Conservation (phyloP, 441 rosid genomes). For the Macaranga tanarius region DNA sequence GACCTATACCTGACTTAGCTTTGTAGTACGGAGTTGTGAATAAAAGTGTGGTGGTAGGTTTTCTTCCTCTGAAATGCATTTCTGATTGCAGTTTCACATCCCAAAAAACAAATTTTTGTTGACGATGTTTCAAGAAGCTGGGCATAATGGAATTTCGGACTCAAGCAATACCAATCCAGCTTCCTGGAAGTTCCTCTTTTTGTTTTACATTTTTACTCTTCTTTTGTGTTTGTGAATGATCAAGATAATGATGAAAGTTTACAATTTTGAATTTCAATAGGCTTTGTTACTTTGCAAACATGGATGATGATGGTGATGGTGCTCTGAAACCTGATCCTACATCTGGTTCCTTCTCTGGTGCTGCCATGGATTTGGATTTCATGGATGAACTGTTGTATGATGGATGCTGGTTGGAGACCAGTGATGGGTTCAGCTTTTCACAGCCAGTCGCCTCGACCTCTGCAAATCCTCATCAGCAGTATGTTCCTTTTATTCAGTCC, state of each 20-base stretch:
- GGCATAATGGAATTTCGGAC: constrained; percentile 55
- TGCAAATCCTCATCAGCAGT: constrained; percentile 25
- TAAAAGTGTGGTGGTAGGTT: constrained; percentile 38
- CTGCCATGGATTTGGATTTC: constrained; percentile 81
- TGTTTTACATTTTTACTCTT: constrained; percentile 54
- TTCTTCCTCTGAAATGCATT: constrained; percentile 60
- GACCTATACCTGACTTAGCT: background rate
- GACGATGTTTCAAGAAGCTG: constrained; percentile 63
- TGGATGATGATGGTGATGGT: constrained; percentile 55
- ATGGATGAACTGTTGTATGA: constrained; percentile 85
- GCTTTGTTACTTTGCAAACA: constrained; percentile 35
- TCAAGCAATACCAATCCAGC: constrained; percentile 44
- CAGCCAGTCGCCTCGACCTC: constrained; percentile 37
- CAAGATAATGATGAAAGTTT: constrained; percentile 39
- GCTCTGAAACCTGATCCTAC: constrained; percentile 43
- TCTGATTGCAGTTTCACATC: constrained; percentile 52
- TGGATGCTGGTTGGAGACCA: constrained; percentile 80
- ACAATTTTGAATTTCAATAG: constrained; percentile 27
- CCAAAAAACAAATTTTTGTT: constrained; percentile 45
- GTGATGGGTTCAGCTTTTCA: constrained; percentile 42
- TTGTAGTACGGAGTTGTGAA: constrained; percentile 5
- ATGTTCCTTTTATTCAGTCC: constrained; percentile 32
- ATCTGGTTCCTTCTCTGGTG: constrained; percentile 40
- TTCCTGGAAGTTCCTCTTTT: constrained; percentile 68
- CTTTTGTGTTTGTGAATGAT: constrained; percentile 42